Base-by-base conservation (phyloP, 2,329 filamentous ascomycete species). In the Arachnomyces sp. region DNA sequence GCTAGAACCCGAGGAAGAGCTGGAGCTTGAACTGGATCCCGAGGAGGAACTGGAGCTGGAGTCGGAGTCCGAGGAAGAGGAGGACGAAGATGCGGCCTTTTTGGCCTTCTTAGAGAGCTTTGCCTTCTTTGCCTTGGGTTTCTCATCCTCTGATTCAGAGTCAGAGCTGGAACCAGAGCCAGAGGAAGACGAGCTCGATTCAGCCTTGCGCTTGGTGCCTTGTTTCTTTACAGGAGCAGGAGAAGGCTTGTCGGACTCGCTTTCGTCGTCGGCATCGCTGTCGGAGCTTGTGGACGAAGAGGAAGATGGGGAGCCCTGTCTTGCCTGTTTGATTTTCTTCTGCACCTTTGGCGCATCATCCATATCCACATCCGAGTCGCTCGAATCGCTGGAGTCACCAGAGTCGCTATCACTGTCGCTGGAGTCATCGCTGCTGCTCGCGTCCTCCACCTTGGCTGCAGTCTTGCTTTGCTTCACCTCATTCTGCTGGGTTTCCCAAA, bases 141-240 rank as follows among this genome's bases (percentile, higher is more conserved):
- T 63, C 43, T 72, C 65, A 31, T 66, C 66, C 30, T 71, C 68
- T 7, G 67, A 68, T 7, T 47, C 46, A 8, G 53, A 51, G 2
- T 36, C 34, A 15, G 64, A 66, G 7, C 55, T 55, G 0, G 56
- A 60, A 4, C 51, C 51, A 3, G 61, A 63, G 42, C 54, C 56
- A 8, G 57, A 59, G 30, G 60, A 53, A 13, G 59, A 60, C 7
- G 61, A 68, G 47, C 59, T 65, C 7, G 62, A 60, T 36, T 63
- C 60, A 6, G 74, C 74, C 64, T 82, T 81, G 42, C 77, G 72
- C 62, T 82, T 81, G 43, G 74, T 54, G 2, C 63, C 63, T 20
- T 73, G 72, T 7, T 52, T 36, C 33, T 59, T 54, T 14, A 40
- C 39, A 16, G 50, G 44, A 28, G 54, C 43, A 13, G 57, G 45